phyloP scores from a whole-genome alignment of 106 monocot species.

The Dactylorhiza incarnata region DNA sequence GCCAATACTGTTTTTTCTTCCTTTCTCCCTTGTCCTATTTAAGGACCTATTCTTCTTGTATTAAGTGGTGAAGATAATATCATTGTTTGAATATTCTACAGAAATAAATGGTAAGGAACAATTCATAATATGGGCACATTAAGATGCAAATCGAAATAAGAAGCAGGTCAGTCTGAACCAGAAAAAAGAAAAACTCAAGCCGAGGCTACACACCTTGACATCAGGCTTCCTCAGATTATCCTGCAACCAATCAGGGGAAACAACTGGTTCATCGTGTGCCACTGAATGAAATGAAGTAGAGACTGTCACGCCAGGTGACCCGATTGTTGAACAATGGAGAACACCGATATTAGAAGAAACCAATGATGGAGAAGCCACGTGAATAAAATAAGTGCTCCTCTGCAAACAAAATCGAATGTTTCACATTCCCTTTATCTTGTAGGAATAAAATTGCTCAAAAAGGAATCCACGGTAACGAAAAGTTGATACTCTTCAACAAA shows the following conservation, averaged over 20 bases:
- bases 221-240: conserved; percentile 46
- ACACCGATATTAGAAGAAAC: conserved; percentile 17
- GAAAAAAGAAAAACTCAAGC: background rate
- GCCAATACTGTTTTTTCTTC: no score
- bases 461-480: background rate
- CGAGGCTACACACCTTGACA: conserved; percentile 35
- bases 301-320: conserved; percentile 10
- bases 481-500: background rate
- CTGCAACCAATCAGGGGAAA: conserved; percentile 71
- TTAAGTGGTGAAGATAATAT: no score
- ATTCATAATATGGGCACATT: no score
- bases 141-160: no score
- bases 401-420: conserved; percentile 15
- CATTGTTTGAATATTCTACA: no score
- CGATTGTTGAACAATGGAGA: conserved; percentile 22
- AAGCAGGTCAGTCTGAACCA: background rate
- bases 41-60: no score
- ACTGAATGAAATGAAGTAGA: conserved; percentile 17
- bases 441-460: conserved; percentile 1
- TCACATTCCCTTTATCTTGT: no score
- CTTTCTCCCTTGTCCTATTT: no score
- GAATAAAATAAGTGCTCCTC: conserved; percentile 2
- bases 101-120: no score
- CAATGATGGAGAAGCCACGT: conserved; percentile 3
- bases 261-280: conserved; percentile 37